These are phyloP conservation scores for Mycena galopus DNA, from an alignment of 768 basidiomycete species.

Conservation along the genomic window DNA sequence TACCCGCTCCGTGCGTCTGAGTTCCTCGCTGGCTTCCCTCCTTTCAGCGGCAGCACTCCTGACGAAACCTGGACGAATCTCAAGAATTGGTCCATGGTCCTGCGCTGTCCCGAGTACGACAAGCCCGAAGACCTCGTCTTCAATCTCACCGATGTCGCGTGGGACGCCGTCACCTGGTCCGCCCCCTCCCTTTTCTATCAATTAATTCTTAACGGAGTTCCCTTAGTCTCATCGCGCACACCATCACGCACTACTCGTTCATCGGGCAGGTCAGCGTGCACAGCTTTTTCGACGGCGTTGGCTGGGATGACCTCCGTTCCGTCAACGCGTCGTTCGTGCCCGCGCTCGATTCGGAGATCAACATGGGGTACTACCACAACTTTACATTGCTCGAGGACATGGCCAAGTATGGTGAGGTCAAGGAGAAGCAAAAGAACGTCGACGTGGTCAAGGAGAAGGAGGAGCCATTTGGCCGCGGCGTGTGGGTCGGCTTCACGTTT, in stretches of 20 bases:
- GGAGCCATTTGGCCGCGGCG: conserved; percentile 75
- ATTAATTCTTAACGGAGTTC: not conserved
- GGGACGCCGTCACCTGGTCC: conserved; percentile 93
- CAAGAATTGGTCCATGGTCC: conserved; percentile 96
- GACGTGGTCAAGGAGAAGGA: conserved; percentile 93
- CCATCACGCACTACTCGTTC: conserved; percentile 82
- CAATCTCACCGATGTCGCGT: conserved; percentile 92
- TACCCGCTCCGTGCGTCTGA: no score
- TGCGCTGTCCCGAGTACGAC: conserved; percentile 95
- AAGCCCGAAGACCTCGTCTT: conserved; percentile 96
- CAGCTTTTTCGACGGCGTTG: conserved; percentile 83
- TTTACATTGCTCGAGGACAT: conserved; percentile 92
- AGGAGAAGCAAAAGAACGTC: conserved; percentile 96
- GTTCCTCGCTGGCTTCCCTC: conserved; percentile 96
- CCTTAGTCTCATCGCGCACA: conserved; percentile 87
- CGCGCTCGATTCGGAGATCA: conserved; percentile 92
- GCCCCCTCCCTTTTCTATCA: conserved; percentile 33
- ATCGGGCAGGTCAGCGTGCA: conserved; percentile 80
- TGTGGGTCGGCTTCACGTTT: conserved; percentile 94
- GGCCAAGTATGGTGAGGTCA: conserved; percentile 98
- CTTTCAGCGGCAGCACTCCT: conserved; percentile 94
- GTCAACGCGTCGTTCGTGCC: conserved; percentile 93
- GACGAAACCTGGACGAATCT: conserved; percentile 99
- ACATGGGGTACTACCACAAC: conserved; percentile 96
- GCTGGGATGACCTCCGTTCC: conserved; percentile 85